These are phyloP conservation scores for Saccharomycopsis synnaedendra DNA, from an alignment of 805 yeast genomes.

Conservation along the genomic window DNA sequence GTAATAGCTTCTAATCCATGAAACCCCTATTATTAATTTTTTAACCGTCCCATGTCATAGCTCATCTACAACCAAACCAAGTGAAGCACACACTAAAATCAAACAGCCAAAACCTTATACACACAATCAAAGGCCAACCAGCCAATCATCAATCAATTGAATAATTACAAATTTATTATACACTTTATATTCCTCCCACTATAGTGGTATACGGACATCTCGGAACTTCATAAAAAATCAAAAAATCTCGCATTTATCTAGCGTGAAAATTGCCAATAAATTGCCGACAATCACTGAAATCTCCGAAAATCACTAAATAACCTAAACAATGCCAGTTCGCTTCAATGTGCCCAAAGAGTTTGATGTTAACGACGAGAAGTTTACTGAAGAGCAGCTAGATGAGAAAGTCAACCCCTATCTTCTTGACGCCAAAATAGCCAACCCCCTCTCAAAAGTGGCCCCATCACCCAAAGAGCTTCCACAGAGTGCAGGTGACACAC, in stretches of 20 bases:
- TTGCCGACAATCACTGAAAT: not conserved
- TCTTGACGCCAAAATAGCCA: slow-evolving; percentile 3
- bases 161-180: too few relatives aligned
- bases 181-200: too few relatives aligned
- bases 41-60: too few relatives aligned
- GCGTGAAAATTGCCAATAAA: not conserved
- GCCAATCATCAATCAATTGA: too few relatives aligned
- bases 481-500: slow-evolving; percentile 2
- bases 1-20: too few relatives aligned
- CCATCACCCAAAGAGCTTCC: slow-evolving; percentile 13
- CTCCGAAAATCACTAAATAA: not conserved
- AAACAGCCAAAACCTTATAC: too few relatives aligned
- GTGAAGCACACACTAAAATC: too few relatives aligned
- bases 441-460: not conserved
- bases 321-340: not conserved
- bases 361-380: slow-evolving; percentile 9
- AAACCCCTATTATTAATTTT: too few relatives aligned
- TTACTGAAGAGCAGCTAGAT: slow-evolving; percentile 14
- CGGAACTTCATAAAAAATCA: not conserved
- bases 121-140: too few relatives aligned
- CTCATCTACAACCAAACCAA: too few relatives aligned
- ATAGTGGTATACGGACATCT: too few relatives aligned
- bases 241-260: not conserved
- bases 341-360: slow-evolving; percentile 1
- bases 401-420: slow-evolving; percentile 12